Conservation (phyloP, 805 yeast genomes). For the Suhomyces xylopsoci region DNA sequence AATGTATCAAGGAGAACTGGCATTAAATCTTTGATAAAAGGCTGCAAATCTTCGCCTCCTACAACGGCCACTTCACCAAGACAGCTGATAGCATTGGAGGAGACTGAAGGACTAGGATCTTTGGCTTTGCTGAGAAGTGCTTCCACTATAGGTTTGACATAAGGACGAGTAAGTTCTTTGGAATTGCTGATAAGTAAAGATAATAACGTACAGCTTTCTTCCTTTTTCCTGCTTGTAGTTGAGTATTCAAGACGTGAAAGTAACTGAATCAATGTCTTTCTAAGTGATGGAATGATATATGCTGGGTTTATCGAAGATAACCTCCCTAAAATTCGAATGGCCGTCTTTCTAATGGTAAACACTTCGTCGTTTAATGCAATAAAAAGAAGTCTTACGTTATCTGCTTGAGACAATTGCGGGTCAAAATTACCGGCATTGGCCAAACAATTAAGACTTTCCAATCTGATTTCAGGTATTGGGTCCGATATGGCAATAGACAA, state of each 20-base stretch:
- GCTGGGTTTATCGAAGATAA: constrained; percentile 89
- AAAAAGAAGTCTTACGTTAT: constrained; percentile 77
- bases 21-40: constrained; percentile 74
- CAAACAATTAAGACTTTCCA: constrained; percentile 71
- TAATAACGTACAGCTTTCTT: constrained; percentile 78
- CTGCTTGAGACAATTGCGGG: constrained; percentile 91
- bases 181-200: constrained; percentile 75
- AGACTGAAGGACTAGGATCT: constrained; percentile 74
- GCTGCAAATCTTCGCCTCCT: constrained; percentile 79
- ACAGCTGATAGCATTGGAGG: constrained; percentile 80
- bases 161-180: constrained; percentile 81
- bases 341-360: constrained; percentile 75
- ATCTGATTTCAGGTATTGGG: constrained; percentile 78
- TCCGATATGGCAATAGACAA: constrained; percentile 85
- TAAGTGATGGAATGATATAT: constrained; percentile 85
- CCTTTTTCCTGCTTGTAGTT: constrained; percentile 67
- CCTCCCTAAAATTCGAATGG: constrained; percentile 79
- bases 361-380: constrained; percentile 90
- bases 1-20: constrained; percentile 83
- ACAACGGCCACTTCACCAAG: constrained; percentile 87
- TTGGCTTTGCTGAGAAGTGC: constrained; percentile 74
- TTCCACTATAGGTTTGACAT: constrained; percentile 86
- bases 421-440: constrained; percentile 66
- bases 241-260: constrained; percentile 84
- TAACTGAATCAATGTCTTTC: constrained; percentile 82